phyloP scores from a whole-genome alignment of 768 basidiomycete genomes.

The Candolleomyces eurysporus region DNA sequence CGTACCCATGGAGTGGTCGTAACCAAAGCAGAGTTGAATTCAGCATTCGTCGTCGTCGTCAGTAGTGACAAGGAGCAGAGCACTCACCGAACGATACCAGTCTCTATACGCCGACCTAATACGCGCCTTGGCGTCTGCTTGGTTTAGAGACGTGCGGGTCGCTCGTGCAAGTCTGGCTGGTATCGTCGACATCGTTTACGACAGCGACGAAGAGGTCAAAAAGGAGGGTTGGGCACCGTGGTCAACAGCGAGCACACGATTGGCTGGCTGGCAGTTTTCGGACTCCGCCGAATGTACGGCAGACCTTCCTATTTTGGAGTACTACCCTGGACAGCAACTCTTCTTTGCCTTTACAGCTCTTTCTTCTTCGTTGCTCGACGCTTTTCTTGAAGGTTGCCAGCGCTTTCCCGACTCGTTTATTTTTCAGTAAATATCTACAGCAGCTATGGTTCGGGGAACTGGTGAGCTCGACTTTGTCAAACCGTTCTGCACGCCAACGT shows the following conservation, averaged over 20 bases:
- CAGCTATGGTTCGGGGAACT: constrained; percentile 49
- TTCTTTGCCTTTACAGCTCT: neutral
- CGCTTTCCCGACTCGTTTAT: constrained; percentile 7
- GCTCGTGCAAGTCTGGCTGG: constrained; percentile 82
- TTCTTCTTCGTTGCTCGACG: neutral
- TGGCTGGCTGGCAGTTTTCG: constrained; percentile 14
- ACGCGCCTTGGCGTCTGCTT: constrained; percentile 63
- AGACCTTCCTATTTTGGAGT: neutral
- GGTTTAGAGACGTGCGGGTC: constrained; percentile 53
- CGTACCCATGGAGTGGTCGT: neutral
- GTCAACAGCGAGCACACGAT: neutral
- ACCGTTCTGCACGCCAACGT: too few species aligned
- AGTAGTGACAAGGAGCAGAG: too few species aligned
- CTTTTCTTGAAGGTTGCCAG: constrained; percentile 10
- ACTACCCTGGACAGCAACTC: too few species aligned
- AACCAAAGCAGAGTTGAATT: too few species aligned
- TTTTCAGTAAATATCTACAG: constrained; percentile 6
- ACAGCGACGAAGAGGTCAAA: constrained; percentile 8
- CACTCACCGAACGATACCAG: constrained; percentile 91
- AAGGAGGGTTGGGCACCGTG: neutral
- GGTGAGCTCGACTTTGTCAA: constrained; percentile 25
- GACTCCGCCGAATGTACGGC: constrained; percentile 19
- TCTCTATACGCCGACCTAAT: constrained; percentile 81
- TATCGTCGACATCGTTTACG: constrained; percentile 61
- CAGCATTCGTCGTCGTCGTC: too few species aligned